Evolutionary conservation across 2,329 filamentous ascomycete genomes (phyloP), one percentile per base, ranked within the genome.

Genomic region (Didymella keratinophila): DNA sequence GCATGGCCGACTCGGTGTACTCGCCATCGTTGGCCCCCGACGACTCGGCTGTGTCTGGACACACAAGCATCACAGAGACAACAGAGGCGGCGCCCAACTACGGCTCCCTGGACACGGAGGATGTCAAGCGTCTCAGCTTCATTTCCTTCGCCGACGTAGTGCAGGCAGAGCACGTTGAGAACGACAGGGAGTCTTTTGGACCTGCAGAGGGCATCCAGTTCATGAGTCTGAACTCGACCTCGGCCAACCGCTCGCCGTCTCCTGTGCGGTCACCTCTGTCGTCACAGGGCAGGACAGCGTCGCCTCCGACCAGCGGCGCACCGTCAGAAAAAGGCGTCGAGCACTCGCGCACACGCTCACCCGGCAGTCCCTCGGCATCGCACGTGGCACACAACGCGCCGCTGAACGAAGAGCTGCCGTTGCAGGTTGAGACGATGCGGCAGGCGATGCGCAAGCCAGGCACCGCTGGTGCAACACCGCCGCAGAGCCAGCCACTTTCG

Each of bases 111-210:
- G 93, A 97, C 70, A 85, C 84, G 37, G 84, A 86, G 45, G 93
- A 97, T 70, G 86, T 96, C 18, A 88, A 92, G 44, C 87, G 94
- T 21, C 80, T 98, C 62, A 95, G 91, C 75, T 98, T 98, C 79
- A 96, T 98, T 73, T 97, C 93, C 8, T 98, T 98, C 77, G 93
- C 94, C 61, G 94, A 98, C 71, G 92, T 98, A 10, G 92, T 98
- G 39, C 92, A 96, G 74, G 86, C 89, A 32, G 91, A 95, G 75
- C 91, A 94, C 69, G 86, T 86, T 28, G 85, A 87, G 36, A 82
- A 85, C 45, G 88, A 84, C 66, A 83, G 89, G 64, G 68, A 70
- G 30, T 60, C 67, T 28, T 52, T 70, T 50, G 66, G 66, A 8
- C 60, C 68, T 10, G 53, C 44, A 30, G 90, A 94, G 60, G 89